Base-by-base conservation (phyloP, 441 rosid species). In the Brassica balearica region DNA sequence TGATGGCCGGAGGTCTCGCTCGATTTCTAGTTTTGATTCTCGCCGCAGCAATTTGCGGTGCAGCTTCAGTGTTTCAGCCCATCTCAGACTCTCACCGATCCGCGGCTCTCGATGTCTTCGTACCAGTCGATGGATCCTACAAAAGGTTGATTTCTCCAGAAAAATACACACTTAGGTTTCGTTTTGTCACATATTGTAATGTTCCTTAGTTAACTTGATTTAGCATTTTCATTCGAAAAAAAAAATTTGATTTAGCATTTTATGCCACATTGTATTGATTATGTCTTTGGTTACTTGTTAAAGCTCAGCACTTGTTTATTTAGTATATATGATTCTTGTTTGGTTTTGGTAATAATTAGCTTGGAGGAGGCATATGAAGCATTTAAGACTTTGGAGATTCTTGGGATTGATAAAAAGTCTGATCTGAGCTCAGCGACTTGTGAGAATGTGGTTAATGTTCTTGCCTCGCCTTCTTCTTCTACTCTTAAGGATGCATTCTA, bases 1-100 rank as follows among this genome's bases (percentile, higher is more conserved):
- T 91, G 84, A 91, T 93, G 98, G 89, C 87, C 67, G 61, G 86
- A 77, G 80, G 84, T 75, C 76, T 73, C 22, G 77, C 75, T 5
- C 78, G 86, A 71, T 91, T 81, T 84, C 79, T 87, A 68, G 81
- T 83, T 23, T 60, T 87, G 62, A 36, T 87, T 19, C 75, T 77
- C 19, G 82, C 83, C 38, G 77, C 87, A 60, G 82, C 90, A 89
- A 85, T 90, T 76, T 87, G 82, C 82, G 64, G 82, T 62, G 86
- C 92, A 67, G 88, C 92, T 63, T 82, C 92, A 15, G 80, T 87
- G 74, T 77, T 85, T 65, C 89, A 87, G n/a, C 99, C 98, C 60
- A 88, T 96, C 81, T 91, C 96, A 5, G 92, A 88, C 70, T 76
- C 92, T 81, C 98, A 96, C 82, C 92, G 97, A 87, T 93, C 99